A percentile compares a stretch with the other conserved stretches of the same genome.
Evolutionary conservation across 2,329 filamentous ascomycete genomes (phyloP).

Genomic region (Colletotrichum salicis): DNA sequence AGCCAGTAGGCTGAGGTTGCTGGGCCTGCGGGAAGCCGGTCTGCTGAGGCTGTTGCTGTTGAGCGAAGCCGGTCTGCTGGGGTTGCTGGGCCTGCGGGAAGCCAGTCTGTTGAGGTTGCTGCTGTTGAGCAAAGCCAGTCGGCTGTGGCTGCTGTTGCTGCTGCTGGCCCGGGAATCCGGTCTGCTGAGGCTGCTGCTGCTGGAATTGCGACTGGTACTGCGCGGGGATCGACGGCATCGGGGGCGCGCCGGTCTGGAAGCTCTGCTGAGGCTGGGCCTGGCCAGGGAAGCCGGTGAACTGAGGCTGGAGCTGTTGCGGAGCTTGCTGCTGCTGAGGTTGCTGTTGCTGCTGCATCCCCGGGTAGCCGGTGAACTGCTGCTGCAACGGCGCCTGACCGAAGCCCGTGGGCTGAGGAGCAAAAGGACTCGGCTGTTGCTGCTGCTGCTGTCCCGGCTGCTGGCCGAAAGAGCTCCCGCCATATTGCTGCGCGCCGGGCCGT

Average conservation of each 20-base stretch:
- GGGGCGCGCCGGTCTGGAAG: slow-evolving; percentile 69
- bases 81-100: slow-evolving; percentile 58
- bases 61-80: slow-evolving; percentile 55
- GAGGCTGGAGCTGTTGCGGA: slow-evolving; percentile 62
- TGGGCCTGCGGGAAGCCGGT: slow-evolving; percentile 57
- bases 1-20: slow-evolving; percentile 55
- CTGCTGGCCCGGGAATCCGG: slow-evolving; percentile 55
- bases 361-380: slow-evolving; percentile 71
- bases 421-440: slow-evolving; percentile 64
- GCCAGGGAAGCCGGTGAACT: slow-evolving; percentile 55
- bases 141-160: slow-evolving; percentile 55
- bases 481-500: slow-evolving; percentile 74
- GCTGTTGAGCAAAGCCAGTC: slow-evolving; percentile 54
- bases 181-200: slow-evolving; percentile 57
- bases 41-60: slow-evolving; percentile 52
- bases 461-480: slow-evolving; percentile 60
- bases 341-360: slow-evolving; percentile 65
- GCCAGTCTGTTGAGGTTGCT: slow-evolving; percentile 54
- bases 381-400: slow-evolving; percentile 66
- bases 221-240: slow-evolving; percentile 68
- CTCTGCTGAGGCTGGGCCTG: slow-evolving; percentile 65
- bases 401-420: slow-evolving; percentile 69
- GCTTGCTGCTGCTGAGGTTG: slow-evolving; percentile 72
- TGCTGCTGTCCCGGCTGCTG: slow-evolving; percentile 56
- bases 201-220: slow-evolving; percentile 70